Conservation (phyloP, 2,329 filamentous ascomycete species). For the Aureobasidium sp. region DNA sequence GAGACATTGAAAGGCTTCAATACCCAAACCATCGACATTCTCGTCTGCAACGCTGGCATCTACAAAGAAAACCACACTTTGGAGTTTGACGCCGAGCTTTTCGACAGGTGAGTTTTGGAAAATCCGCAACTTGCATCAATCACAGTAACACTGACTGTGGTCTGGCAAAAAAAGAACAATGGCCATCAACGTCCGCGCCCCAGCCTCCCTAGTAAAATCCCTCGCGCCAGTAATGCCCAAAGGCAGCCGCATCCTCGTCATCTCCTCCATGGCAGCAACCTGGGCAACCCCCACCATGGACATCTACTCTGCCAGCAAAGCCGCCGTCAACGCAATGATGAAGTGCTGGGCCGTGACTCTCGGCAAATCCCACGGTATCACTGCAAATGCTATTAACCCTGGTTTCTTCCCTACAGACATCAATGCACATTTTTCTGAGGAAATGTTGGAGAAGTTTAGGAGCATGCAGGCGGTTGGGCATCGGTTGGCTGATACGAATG, state of each 20-base stretch:
- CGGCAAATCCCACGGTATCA: constrained; percentile 18
- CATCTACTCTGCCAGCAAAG: constrained; percentile 36
- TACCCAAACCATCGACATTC: constrained; percentile 49
- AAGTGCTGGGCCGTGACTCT: constrained; percentile 17
- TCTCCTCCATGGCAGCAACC: constrained; percentile 50
- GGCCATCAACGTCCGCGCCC: constrained; percentile 21
- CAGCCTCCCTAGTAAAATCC: constrained; percentile 30
- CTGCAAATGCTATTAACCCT: constrained; percentile 18
- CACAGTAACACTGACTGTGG: background rate
- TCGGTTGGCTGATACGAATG: constrained; percentile 39
- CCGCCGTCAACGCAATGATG: constrained; percentile 17
- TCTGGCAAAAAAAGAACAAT: constrained; percentile 3
- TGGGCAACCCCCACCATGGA: constrained; percentile 50
- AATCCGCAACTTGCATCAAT: background rate
- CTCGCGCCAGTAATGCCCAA: constrained; percentile 26
- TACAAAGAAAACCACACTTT: background rate
- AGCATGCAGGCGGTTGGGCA: constrained; percentile 38
- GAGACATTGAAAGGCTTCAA: constrained; percentile 34
- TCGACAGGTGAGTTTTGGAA: constrained; percentile 1
- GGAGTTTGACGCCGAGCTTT: background rate
- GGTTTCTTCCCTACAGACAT: constrained; percentile 20
- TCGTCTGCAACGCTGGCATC: constrained; percentile 50
- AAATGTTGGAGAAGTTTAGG: constrained; percentile 34
- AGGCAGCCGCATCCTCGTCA: constrained; percentile 47
- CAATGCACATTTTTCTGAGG: constrained; percentile 7